These are phyloP conservation scores for Laguncularia racemosa DNA, from an alignment of 345 rosid genomes.

Conservation along the genomic window DNA sequence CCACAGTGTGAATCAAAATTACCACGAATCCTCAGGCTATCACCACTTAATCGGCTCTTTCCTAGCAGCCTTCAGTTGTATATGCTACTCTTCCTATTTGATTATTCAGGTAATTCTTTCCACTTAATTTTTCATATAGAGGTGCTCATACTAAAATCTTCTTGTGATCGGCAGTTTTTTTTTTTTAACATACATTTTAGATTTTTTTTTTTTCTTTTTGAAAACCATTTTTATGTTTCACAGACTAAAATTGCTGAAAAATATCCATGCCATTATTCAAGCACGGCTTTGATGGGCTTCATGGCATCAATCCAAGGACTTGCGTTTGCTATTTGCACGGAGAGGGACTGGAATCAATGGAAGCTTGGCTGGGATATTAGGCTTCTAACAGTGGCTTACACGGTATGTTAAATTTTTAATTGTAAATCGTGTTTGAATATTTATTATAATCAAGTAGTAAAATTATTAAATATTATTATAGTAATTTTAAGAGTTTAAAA, in stretches of 20 bases:
- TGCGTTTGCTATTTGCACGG: slow-evolving; percentile 26
- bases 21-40: slow-evolving; percentile 3
- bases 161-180: too few species aligned
- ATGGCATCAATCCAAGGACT: slow-evolving; percentile 39
- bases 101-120: slow-evolving; percentile 31
- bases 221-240: not conserved
- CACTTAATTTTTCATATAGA: not conserved
- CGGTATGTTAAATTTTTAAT: slow-evolving; percentile 20
- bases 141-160: not conserved
- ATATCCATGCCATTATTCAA: slow-evolving; percentile 37
- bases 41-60: slow-evolving; percentile 18
- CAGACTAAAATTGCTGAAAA: slow-evolving; percentile 39
- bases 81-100: slow-evolving; percentile 26
- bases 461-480: too few species aligned
- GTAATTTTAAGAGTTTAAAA: too few species aligned
- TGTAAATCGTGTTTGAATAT: too few species aligned
- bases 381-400: slow-evolving; percentile 32
- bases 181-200: too few species aligned
- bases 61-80: slow-evolving; percentile 21
- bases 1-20: slow-evolving; percentile 2
- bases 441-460: not conserved
- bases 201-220: too few species aligned
- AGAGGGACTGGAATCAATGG: slow-evolving; percentile 45
- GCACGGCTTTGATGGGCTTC: slow-evolving; percentile 36
- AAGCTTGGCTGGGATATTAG: slow-evolving; percentile 50